Conservation (phyloP, 2,329 filamentous ascomycete genomes). For the Dothiorella sarmentorum region DNA sequence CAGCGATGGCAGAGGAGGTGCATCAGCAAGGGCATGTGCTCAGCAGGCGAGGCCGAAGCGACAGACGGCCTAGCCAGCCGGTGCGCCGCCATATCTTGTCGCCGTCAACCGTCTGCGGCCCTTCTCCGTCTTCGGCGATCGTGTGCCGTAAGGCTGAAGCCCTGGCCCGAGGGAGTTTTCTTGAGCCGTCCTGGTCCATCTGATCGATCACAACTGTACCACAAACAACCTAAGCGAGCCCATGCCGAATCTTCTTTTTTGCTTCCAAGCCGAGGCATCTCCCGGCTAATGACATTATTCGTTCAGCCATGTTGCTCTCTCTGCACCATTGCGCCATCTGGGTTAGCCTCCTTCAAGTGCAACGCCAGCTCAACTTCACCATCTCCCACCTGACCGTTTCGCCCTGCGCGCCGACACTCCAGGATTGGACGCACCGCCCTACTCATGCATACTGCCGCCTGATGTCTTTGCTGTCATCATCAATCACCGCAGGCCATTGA, state of each 20-base stretch:
- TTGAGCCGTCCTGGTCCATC: background rate
- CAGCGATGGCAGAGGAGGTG: background rate
- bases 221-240: too few relatives aligned
- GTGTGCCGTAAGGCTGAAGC: conserved; percentile 13
- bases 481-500: background rate
- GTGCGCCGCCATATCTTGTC: background rate
- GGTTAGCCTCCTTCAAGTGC: background rate
- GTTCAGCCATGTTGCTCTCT: background rate
- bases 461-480: too few relatives aligned
- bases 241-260: too few relatives aligned
- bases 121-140: conserved; percentile 15
- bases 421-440: background rate
- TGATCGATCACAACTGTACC: too few relatives aligned
- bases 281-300: too few relatives aligned
- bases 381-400: background rate
- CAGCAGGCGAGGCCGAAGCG: conserved; percentile 4
- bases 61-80: background rate
- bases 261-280: too few relatives aligned
- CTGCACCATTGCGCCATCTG: background rate
- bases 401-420: background rate
- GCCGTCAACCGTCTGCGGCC: background rate
- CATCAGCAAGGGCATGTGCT: too few relatives aligned
- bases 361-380: background rate
- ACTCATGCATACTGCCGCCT: background rate
- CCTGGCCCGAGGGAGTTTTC: conserved; percentile 5